Evolutionary conservation across 2,329 filamentous ascomycete genomes (phyloP).

Genomic region (Penicillium italicum): DNA sequence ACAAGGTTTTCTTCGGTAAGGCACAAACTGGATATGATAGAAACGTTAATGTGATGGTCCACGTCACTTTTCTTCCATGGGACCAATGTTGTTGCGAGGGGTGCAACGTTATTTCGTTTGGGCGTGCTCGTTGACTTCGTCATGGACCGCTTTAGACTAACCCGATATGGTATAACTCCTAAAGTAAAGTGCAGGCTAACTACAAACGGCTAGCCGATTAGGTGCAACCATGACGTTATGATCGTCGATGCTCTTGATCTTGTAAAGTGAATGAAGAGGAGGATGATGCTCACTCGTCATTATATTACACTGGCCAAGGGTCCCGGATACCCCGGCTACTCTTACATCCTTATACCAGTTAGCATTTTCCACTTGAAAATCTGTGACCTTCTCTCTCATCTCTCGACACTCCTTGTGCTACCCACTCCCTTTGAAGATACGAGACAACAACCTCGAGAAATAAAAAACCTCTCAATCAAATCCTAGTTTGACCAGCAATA

Average conservation of each 20-base stretch:
- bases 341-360: conserved; percentile 3
- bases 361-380: background rate
- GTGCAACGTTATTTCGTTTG: conserved; percentile 30
- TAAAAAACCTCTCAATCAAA: background rate
- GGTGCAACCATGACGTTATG: conserved; percentile 36
- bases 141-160: conserved; percentile 25
- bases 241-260: conserved; percentile 16
- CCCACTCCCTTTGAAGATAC: background rate
- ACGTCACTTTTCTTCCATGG: conserved; percentile 22
- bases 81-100: conserved; percentile 4
- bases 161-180: conserved; percentile 18
- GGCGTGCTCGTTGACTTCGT: conserved; percentile 24
- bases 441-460: background rate
- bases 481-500: background rate
- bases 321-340: conserved; percentile 21
- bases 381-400: background rate
- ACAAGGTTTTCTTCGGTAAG: background rate
- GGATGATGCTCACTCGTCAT: conserved; percentile 17
- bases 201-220: conserved; percentile 19
- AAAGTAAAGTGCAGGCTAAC: conserved; percentile 20
- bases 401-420: background rate
- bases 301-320: conserved; percentile 20
- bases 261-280: background rate
- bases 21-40: conserved; percentile 11
- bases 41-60: conserved; percentile 19